These are phyloP conservation scores for Penicillium capsulatum DNA, from an alignment of 2,329 filamentous ascomycete genomes.

Conservation along the genomic window DNA sequence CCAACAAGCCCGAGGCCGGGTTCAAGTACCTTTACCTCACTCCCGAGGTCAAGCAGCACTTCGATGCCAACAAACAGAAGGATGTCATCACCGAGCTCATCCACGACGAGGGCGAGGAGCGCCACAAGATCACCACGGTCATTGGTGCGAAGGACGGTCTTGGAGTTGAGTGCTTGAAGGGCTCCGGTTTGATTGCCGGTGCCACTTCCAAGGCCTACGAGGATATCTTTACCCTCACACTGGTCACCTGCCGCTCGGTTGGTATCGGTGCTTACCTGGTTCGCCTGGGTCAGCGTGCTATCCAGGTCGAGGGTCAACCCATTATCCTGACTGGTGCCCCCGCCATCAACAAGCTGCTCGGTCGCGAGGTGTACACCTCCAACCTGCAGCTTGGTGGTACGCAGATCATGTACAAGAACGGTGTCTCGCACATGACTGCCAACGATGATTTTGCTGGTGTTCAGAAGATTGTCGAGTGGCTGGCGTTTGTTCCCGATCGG, in stretches of 20 bases:
- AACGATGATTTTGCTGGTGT: constrained; percentile 97
- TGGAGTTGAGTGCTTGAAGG: constrained; percentile 94
- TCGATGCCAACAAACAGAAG: constrained; percentile 70
- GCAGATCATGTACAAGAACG: constrained; percentile 99
- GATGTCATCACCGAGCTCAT: constrained; percentile 86
- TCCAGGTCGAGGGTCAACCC: constrained; percentile 97
- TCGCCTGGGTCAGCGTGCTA: constrained; percentile 94
- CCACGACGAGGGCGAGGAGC: constrained; percentile 78
- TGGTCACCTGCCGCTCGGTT: constrained; percentile 96
- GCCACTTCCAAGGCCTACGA: constrained; percentile 96
- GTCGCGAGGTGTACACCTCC: constrained; percentile 96
- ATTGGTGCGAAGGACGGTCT: constrained; percentile 92
- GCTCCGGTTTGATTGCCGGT: constrained; percentile 96
- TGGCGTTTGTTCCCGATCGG: constrained; percentile 95
- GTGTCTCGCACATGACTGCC: constrained; percentile 98
- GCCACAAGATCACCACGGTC: constrained; percentile 91
- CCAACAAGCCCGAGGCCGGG: constrained; percentile 71
- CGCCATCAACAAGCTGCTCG: constrained; percentile 95
- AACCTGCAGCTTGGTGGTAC: constrained; percentile 98
- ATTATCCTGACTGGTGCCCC: constrained; percentile 98
- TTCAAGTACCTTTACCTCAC: constrained; percentile 98
- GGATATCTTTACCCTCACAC: constrained; percentile 96
- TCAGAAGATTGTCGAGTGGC: constrained; percentile 95
- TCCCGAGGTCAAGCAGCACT: constrained; percentile 77
- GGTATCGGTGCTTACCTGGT: constrained; percentile 99